Evolutionary conservation across 2,329 filamentous ascomycete genomes (phyloP).

Genomic region (Hypoxylon sp.): DNA sequence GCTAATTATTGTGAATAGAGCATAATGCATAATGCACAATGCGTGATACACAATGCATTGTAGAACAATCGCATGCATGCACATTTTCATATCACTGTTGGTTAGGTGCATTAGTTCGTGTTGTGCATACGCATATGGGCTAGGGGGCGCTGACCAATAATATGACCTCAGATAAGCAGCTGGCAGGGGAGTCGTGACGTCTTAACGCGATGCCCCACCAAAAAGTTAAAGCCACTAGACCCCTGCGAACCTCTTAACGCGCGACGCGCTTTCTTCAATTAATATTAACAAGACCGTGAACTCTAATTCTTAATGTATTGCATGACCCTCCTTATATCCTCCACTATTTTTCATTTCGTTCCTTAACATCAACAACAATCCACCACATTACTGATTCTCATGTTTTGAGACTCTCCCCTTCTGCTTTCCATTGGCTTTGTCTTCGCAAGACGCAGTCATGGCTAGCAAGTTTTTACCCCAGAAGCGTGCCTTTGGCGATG

Average conservation of each 20-base stretch:
- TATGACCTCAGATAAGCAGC: conserved; percentile 3
- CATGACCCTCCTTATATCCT: conserved; percentile 7
- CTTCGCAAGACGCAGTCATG: conserved; percentile 49
- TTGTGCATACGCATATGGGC: not conserved
- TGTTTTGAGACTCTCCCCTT: conserved; percentile 16
- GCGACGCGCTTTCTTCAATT: conserved; percentile 42
- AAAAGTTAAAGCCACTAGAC: too few relatives aligned
- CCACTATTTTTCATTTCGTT: conserved; percentile 12
- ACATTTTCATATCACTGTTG: too few relatives aligned
- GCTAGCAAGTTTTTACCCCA: conserved; percentile 65
- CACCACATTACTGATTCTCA: conserved; percentile 16
- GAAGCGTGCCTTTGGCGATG: conserved; percentile 77
- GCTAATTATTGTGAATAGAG: too few relatives aligned
- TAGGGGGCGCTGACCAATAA: conserved; percentile 9
- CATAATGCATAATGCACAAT: too few relatives aligned
- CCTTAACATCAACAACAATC: too few relatives aligned
- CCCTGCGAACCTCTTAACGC: conserved; percentile 28
- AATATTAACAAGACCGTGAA: conserved; percentile 20
- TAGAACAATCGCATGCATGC: too few relatives aligned
- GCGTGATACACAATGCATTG: too few relatives aligned
- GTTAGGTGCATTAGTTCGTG: conserved; percentile 4
- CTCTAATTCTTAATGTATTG: not conserved
- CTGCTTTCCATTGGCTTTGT: conserved; percentile 19
- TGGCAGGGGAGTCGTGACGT: conserved; percentile 33
- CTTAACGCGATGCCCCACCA: conserved; percentile 36